Conservation (phyloP, 2,329 filamentous ascomycete genomes). For the Blastomyces gilchristii region DNA sequence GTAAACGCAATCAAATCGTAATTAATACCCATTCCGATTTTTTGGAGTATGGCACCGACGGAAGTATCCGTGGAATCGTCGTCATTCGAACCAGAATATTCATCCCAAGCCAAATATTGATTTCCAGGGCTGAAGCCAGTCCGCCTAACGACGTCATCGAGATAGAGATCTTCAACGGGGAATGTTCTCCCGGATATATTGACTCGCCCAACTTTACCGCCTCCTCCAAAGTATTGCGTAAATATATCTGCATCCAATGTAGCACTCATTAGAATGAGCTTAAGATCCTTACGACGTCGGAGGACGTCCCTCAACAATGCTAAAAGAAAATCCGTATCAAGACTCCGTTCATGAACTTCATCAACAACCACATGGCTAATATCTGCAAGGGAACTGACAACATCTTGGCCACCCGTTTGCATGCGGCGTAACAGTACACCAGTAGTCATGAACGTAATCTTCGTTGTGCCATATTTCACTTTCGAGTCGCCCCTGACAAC, state of each 20-base stretch:
- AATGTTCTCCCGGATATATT: slow-evolving; percentile 84
- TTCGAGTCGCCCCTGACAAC: slow-evolving; percentile 84
- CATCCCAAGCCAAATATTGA: slow-evolving; percentile 25
- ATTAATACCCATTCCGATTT: slow-evolving; percentile 74
- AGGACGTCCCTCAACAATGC: slow-evolving; percentile 78
- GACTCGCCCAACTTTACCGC: slow-evolving; percentile 63
- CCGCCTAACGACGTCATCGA: slow-evolving; percentile 75
- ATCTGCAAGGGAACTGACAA: slow-evolving; percentile 71
- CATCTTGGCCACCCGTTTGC: slow-evolving; percentile 79
- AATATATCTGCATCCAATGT: slow-evolving; percentile 86
- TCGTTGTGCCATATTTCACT: slow-evolving; percentile 58
- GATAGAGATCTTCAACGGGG: slow-evolving; percentile 78
- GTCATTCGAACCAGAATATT: slow-evolving; percentile 29
- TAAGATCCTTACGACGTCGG: slow-evolving; percentile 63
- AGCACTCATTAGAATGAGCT: slow-evolving; percentile 90
- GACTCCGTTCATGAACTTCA: slow-evolving; percentile 88
- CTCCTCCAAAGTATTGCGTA: slow-evolving; percentile 66
- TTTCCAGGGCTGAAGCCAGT: slow-evolving; percentile 55
- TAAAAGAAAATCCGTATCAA: slow-evolving; percentile 90
- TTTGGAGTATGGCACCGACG: slow-evolving; percentile 60
- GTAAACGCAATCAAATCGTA: slow-evolving; percentile 76
- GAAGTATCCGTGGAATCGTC: slow-evolving; percentile 36
- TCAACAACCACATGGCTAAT: slow-evolving; percentile 93
- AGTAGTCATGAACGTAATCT: slow-evolving; percentile 91
- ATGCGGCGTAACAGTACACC: slow-evolving; percentile 82